Evolutionary conservation across 2,329 filamentous ascomycete species (phyloP), one percentile per base, ranked within the genome.

Genomic region (Ophiostoma novo-ulmi): DNA sequence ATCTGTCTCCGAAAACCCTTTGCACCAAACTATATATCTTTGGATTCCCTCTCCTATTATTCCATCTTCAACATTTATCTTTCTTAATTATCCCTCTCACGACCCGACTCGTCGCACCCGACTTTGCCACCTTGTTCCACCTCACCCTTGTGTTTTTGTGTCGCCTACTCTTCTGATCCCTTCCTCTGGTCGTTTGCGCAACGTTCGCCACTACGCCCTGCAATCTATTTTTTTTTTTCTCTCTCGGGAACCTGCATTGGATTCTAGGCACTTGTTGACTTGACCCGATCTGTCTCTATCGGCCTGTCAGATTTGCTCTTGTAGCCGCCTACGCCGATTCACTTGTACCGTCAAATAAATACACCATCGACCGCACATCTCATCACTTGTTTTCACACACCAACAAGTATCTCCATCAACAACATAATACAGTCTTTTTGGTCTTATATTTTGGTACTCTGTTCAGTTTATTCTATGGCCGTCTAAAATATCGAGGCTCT

Each of bases 61-160:
- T 55, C 41, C n/a, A 52, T 68, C 41, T 63, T 31, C 13, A 44
- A 41, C 63, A 10, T 64, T 44, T 68, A 26, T 48, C 48, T 39
- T 31, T 35, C 35, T 64, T 14, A 35, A 20, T 17, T 35, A 31
- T 67, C 6, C 41, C 36, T 70, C n/a, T 52, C 69, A 64, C 65
- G 11, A 67, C 36, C 61, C 48, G 48, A 67, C 64, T 61, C 48
- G 36, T 55, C 67, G 69, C 67, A 44, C 65, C 69, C 64, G 48
- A 44, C 65, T 39, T 61, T 67, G 69, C 69, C 64, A 67, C 64
- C 17, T 26, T 61, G 69, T 67, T 35, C 67, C 69, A 70, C 64
- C 64, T 44, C 64, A 26, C 44, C 22, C 58, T 22, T 39, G n/a
- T 31, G 38, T 14, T 35, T 36, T 70, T n/a, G 14, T 55, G 39